Base-by-base conservation (phyloP, 2,329 filamentous ascomycete species). In the Colletotrichum sojae region DNA sequence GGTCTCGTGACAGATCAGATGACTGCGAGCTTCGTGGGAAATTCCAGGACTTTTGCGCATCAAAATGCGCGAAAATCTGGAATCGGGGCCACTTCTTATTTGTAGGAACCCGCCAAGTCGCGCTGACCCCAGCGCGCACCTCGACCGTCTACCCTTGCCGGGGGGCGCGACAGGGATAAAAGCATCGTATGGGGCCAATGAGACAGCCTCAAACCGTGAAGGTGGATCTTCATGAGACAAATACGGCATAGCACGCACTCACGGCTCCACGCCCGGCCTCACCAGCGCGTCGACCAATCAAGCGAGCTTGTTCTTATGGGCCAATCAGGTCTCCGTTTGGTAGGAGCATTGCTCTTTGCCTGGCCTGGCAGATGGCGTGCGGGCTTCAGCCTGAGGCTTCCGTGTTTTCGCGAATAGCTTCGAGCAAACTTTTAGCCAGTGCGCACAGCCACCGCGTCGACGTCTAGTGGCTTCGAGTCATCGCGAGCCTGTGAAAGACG, bases 61-160 rank as follows among this genome's bases (percentile, higher is more conserved):
- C 39, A 69, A 67, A 64, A 71, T 48, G 53, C 78, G 76, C 79
- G 76, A 79, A 78, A 75, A 76, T 78, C 73, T 76, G 76, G 76
- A 74, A 76, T 78, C 75, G 80, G 79, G 79, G 79, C 77, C 75
- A 75, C 77, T 78, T 80, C 77, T 79, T 82, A 82, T 82, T 82
- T 82, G 80, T 83, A 82, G 77, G 76, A 79, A 75, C 77, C 76
- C 52, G 64, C 59, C 67, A 68, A 63, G 63, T 70, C 53, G 67
- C 57, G 67, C 46, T 68, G 53, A 54, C 57, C 67, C 64, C 51
- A 48, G 63, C 59, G 58, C 66, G 39, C 46, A 39, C 48, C 53
- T 68, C 43, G 63, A 70, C 67, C 27, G 45, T 63, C 43, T 22
- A 69, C 57, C 64, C 63, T 58, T 36, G 52, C 58, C 39, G 63